Base-by-base conservation (phyloP, 2,329 filamentous ascomycete genomes). In the Furcasterigmium furcatum region DNA sequence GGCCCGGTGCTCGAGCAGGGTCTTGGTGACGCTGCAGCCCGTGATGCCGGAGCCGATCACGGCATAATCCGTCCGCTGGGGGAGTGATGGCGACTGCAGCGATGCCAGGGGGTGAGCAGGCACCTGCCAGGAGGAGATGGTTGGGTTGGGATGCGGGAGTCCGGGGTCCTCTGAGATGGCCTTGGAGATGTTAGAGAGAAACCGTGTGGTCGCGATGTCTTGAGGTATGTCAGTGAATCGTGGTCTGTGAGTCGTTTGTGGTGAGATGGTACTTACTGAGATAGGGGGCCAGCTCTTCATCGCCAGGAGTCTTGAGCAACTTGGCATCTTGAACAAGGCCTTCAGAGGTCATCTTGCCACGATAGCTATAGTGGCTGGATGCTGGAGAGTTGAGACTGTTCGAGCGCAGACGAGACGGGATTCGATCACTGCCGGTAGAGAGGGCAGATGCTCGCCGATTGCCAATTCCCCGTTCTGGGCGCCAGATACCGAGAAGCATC, bases 11-110 rank as follows among this genome's bases (percentile, higher is more conserved):
- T 51, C 45, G 7, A 63, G 54, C 2, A 69, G 52, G 7, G 58
- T 56, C 12, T 59, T 55, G 24, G 60, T 58, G 9, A 66, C 49
- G 19, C 58, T 57, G 12, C 56, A 58, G 12, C 61, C 66, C 0
- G 65, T 62, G 22, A 68, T 61, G 0, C 65, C 66, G 4, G 64
- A 66, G 7, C 66, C 66, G 39, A 69, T 61, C n/a, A 68, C 57
- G 13, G 58, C 54, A 8, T 64, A 53, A 44, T 68, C 65, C 6
- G 30, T 27, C 1, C 12, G 20, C 19, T 43, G 46, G 29, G 54
- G 55, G 2, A 54, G 25, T 19, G 54, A 29, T 4, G 44, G 10
- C 2, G 44, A 46, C 24, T 46, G 44, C 1, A 38, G 38, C n/a
- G 39, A 42, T 10, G 29, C 49, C 4, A 55, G 48, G 14, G 47